Evolutionary conservation across 2,329 filamentous ascomycete species (phyloP).

Genomic region (Leptographium galeiforme): DNA sequence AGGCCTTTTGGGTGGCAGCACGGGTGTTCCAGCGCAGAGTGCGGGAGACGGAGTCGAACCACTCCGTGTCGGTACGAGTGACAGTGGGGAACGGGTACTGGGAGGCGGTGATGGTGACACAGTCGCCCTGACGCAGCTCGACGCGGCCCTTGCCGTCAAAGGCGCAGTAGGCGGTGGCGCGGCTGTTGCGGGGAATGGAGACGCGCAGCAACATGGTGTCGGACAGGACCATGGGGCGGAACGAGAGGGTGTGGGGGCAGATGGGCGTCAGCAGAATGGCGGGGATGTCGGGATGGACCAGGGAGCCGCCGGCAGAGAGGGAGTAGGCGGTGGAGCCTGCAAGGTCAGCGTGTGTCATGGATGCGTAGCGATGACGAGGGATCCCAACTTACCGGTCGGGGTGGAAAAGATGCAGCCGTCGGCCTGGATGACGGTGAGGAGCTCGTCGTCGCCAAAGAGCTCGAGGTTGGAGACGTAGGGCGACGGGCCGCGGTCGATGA

Average conservation of each 20-base stretch:
- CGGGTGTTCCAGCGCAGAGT: constrained; percentile 92
- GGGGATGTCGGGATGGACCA: constrained; percentile 93
- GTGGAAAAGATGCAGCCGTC: constrained; percentile 98
- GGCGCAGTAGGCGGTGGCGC: constrained; percentile 88
- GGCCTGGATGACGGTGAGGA: constrained; percentile 89
- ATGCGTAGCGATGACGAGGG: no score
- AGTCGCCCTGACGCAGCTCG: constrained; percentile 83
- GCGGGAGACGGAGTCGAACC: constrained; percentile 90
- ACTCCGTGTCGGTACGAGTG: constrained; percentile 76
- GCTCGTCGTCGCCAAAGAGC: constrained; percentile 87
- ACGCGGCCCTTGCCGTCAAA: constrained; percentile 96
- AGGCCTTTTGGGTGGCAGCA: constrained; percentile 83
- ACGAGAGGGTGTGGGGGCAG: constrained; percentile 91
- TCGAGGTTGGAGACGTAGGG: constrained; percentile 96
- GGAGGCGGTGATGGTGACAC: constrained; percentile 89
- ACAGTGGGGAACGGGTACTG: constrained; percentile 97
- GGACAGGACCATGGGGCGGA: constrained; percentile 94
- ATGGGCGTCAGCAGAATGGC: constrained; percentile 95
- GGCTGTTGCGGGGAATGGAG: constrained; percentile 68
- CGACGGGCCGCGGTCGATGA: constrained; percentile 92
- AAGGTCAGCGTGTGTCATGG: constrained; percentile 6
- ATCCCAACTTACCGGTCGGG: constrained; percentile 69
- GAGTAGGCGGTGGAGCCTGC: constrained; percentile 81
- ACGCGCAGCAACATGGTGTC: constrained; percentile 89
- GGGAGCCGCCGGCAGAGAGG: constrained; percentile 83